A percentile compares a stretch with the other conserved stretches of the same genome.
phyloP scores from a whole-genome alignment of 148 eudicot genomes.

The Chenopodium album region DNA sequence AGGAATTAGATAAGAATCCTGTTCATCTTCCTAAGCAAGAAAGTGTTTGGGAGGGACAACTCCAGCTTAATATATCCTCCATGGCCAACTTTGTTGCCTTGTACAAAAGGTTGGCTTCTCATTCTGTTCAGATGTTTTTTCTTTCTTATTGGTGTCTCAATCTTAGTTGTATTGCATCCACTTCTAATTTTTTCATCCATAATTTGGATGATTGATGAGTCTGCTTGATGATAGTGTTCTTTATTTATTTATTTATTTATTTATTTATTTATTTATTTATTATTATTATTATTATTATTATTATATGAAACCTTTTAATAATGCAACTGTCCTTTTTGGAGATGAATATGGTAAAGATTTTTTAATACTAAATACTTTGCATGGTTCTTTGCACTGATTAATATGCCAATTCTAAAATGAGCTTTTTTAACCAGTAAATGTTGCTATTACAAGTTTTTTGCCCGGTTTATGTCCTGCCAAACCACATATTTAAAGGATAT shows the following conservation, averaged over 20 bases:
- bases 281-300: no score
- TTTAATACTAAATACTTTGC: neutral
- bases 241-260: no score
- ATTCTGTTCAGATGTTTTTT: constrained; percentile 5
- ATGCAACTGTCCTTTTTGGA: neutral
- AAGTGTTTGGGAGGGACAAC: constrained; percentile 68
- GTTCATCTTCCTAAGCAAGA: constrained; percentile 37
- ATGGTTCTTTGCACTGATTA: neutral
- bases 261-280: no score
- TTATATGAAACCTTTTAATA: no score
- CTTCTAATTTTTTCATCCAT: neutral
- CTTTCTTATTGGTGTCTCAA: neutral
- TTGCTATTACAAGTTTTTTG: neutral
- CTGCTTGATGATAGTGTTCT: neutral
- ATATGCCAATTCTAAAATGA: neutral
- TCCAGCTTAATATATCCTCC: constrained; percentile 69
- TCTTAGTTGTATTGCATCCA: neutral
- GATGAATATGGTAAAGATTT: neutral
- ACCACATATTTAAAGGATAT: neutral
- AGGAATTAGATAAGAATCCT: constrained; percentile 25
- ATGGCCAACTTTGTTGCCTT: constrained; percentile 51
- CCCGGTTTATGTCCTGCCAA: neutral
- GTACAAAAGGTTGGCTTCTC: constrained; percentile 56
- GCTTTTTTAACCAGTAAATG: neutral
- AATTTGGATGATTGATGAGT: neutral